Conservation (phyloP, 768 basidiomycete genomes). For the Podaxis mareebaensis region DNA sequence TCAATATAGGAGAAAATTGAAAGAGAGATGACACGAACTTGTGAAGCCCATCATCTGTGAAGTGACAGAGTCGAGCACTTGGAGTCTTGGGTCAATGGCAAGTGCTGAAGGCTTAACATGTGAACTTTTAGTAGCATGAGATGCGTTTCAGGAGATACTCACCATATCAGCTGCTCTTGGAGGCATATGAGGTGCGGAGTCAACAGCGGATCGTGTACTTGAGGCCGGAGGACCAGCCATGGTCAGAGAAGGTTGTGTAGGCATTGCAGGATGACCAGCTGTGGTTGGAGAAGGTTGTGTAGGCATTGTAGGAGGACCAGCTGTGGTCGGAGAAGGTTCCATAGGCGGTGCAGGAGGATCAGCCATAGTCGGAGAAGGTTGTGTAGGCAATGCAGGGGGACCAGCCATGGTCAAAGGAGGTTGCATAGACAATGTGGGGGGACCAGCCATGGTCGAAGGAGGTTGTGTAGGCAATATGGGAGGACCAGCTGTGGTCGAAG, state of each 20-base stretch:
- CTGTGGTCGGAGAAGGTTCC: too few relatives aligned
- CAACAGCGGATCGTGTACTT: background rate
- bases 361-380: too few relatives aligned
- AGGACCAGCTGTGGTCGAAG: too few relatives aligned
- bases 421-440: too few relatives aligned
- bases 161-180: background rate
- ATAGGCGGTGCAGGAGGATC: too few relatives aligned
- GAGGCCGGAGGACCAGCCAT: background rate
- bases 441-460: too few relatives aligned
- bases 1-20: background rate
- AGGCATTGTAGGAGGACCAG: too few relatives aligned
- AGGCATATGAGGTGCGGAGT: background rate
- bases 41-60: background rate
- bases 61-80: background rate
- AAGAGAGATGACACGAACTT: background rate
- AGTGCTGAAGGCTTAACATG: background rate
- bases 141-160: background rate
- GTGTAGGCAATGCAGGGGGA: too few relatives aligned
- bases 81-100: background rate
- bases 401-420: too few relatives aligned
- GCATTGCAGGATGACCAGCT: too few relatives aligned
- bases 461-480: too few relatives aligned
- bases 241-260: background rate
- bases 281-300: too few relatives aligned
- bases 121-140: background rate